These are phyloP conservation scores for Suillus luteus DNA, from an alignment of 768 basidiomycete species.

Conservation along the genomic window DNA sequence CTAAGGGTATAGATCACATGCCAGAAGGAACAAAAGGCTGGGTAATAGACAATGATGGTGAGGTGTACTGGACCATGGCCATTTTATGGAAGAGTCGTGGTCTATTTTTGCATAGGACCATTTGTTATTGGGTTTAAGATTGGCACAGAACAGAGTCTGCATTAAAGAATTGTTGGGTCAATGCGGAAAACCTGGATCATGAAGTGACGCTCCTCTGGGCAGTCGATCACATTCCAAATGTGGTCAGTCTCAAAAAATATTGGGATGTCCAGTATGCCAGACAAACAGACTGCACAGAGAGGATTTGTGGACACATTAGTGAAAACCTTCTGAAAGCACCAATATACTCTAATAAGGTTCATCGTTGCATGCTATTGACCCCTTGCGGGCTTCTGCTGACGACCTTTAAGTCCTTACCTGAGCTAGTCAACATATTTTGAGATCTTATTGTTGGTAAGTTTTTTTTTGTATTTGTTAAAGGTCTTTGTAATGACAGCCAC, in stretches of 20 bases:
- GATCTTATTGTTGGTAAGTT: background rate
- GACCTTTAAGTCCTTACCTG: background rate
- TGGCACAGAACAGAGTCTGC: background rate
- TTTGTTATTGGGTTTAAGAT: background rate
- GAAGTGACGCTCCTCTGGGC: background rate
- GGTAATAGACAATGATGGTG: background rate
- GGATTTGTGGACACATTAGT: background rate
- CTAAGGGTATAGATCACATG: background rate
- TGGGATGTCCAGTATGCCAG: background rate
- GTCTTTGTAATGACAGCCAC: background rate
- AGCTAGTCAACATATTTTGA: background rate
- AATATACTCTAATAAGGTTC: background rate
- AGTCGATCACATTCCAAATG: background rate
- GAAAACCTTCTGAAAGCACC: background rate
- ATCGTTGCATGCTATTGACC: background rate
- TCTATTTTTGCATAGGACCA: background rate
- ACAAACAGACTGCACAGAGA: background rate
- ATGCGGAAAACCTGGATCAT: background rate
- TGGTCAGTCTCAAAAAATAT: background rate
- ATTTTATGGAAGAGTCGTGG: background rate
- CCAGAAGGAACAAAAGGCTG: background rate
- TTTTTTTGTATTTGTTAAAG: conserved; percentile 18
- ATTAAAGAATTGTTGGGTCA: background rate
- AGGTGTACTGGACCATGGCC: background rate
- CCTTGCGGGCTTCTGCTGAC: background rate